phyloP scores from a whole-genome alignment of 345 rosid species.

The Populus euphratica region DNA sequence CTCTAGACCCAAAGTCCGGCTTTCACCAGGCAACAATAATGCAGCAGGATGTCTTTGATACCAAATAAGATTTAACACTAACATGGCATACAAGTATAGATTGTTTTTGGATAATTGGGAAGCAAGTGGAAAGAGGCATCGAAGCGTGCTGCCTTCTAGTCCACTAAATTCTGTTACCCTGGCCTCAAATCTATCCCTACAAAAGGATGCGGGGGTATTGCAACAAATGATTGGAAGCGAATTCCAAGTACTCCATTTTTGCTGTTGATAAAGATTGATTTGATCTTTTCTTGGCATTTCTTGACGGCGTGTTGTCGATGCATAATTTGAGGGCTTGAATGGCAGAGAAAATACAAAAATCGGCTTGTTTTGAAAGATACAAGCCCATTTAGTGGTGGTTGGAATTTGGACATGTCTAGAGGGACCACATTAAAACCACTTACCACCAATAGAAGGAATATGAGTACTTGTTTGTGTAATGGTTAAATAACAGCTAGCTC shows the following conservation, averaged over 20 bases:
- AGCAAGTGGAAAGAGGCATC: constrained; percentile 10
- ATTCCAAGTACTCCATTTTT: not conserved
- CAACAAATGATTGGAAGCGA: constrained; percentile 28
- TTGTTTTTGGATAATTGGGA: not conserved
- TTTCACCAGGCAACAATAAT: not conserved
- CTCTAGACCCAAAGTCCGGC: not conserved
- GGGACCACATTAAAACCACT: constrained; percentile 26
- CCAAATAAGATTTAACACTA: not conserved
- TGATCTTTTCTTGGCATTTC: constrained; percentile 25
- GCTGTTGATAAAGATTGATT: constrained; percentile 30
- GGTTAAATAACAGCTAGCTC: constrained; percentile 19
- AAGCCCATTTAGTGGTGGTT: constrained; percentile 19
- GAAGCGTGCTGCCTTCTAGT: constrained; percentile 19
- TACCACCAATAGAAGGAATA: constrained; percentile 18
- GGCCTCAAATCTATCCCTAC: not conserved
- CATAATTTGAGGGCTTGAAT: constrained; percentile 8
- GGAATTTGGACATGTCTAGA: constrained; percentile 20
- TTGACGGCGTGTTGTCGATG: constrained; percentile 1
- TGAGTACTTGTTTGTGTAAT: not conserved
- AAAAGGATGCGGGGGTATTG: constrained; percentile 1
- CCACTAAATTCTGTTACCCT: constrained; percentile 9
- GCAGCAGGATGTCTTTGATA: no score
- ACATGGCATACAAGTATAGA: not conserved
- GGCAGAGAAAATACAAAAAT: constrained; percentile 20
- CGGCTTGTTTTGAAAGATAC: constrained; percentile 22